These are phyloP conservation scores for Tolypocladium pustulatum DNA, from an alignment of 2,329 filamentous ascomycete species.

Conservation along the genomic window DNA sequence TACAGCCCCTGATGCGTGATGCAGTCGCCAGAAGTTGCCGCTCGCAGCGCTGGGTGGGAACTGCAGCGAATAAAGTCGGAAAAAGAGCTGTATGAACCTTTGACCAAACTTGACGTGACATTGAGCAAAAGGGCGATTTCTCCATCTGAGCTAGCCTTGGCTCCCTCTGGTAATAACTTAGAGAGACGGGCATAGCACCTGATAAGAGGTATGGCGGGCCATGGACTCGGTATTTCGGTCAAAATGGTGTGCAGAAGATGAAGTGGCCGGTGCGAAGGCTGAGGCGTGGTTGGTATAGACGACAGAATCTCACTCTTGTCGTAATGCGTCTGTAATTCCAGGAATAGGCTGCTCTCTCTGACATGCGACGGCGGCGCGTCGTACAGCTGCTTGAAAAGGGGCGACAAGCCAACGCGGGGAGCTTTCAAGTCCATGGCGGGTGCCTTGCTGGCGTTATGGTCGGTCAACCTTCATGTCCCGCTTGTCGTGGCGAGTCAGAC, in stretches of 20 bases:
- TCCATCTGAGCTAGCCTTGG: slow-evolving; percentile 15
- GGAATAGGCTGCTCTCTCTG: slow-evolving; percentile 6
- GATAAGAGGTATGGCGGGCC: slow-evolving; percentile 18
- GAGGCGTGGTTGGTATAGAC: slow-evolving; percentile 9
- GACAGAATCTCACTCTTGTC: slow-evolving; percentile 11
- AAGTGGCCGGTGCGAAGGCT: slow-evolving; percentile 13
- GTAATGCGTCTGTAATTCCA: slow-evolving; percentile 1
- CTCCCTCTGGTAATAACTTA: slow-evolving; percentile 24
- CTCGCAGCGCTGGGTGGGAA: slow-evolving; percentile 16
- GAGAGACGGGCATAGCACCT: slow-evolving; percentile 23
- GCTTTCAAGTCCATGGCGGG: slow-evolving; percentile 6
- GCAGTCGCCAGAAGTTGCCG: slow-evolving; percentile 11
- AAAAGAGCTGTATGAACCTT: slow-evolving; percentile 25
- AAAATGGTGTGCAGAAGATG: slow-evolving; percentile 14
- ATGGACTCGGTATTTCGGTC: slow-evolving; percentile 13
- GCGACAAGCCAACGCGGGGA: slow-evolving; percentile 1
- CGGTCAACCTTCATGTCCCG: not conserved
- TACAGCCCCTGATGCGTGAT: slow-evolving; percentile 21
- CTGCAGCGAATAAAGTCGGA: slow-evolving; percentile 21
- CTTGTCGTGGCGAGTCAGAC: not conserved
- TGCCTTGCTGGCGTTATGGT: not conserved
- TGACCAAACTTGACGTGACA: slow-evolving; percentile 12
- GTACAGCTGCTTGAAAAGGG: slow-evolving; percentile 10
- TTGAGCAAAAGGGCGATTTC: slow-evolving; percentile 8
- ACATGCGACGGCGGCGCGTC: slow-evolving; percentile 8